phyloP scores from a whole-genome alignment of 345 rosid species.

The Salix exigua region DNA sequence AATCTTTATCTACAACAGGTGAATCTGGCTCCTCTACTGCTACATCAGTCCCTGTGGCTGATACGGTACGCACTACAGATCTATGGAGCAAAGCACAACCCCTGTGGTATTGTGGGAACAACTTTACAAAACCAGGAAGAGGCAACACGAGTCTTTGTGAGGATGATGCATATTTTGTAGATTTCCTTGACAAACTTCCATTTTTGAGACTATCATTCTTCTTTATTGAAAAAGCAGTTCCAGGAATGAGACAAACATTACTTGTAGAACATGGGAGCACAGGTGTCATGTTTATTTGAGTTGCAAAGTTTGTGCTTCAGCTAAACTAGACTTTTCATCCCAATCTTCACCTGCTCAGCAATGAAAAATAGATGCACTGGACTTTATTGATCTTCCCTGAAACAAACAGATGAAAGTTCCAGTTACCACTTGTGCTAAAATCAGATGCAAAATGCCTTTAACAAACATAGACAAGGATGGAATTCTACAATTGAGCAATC shows the following conservation, averaged over 20 bases:
- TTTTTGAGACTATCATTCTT: constrained; percentile 38
- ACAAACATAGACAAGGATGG: not conserved
- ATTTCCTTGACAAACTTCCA: constrained; percentile 47
- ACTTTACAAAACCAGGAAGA: constrained; percentile 37
- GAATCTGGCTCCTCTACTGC: constrained; percentile 61
- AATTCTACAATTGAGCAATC: not conserved
- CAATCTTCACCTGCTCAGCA: constrained; percentile 34
- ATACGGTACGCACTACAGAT: constrained; percentile 20
- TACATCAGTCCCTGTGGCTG: constrained; percentile 63
- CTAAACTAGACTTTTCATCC: constrained; percentile 28
- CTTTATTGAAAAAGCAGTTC: constrained; percentile 41
- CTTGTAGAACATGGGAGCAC: constrained; percentile 52
- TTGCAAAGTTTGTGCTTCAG: constrained; percentile 9
- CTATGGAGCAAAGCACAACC: constrained; percentile 34
- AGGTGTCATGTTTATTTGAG: constrained; percentile 51
- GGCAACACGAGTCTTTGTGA: constrained; percentile 44
- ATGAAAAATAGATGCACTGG: not conserved
- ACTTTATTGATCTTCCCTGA: constrained; percentile 3
- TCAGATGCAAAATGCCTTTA: not conserved
- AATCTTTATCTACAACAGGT: constrained; percentile 39
- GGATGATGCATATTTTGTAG: constrained; percentile 23
- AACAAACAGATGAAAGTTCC: not conserved
- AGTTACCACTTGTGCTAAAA: not conserved
- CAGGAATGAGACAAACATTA: constrained; percentile 55
- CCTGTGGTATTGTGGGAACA: constrained; percentile 48